Evolutionary conservation across 2,329 filamentous ascomycete genomes (phyloP), one percentile per base, ranked within the genome.

Genomic region (Colletotrichum sp.): DNA sequence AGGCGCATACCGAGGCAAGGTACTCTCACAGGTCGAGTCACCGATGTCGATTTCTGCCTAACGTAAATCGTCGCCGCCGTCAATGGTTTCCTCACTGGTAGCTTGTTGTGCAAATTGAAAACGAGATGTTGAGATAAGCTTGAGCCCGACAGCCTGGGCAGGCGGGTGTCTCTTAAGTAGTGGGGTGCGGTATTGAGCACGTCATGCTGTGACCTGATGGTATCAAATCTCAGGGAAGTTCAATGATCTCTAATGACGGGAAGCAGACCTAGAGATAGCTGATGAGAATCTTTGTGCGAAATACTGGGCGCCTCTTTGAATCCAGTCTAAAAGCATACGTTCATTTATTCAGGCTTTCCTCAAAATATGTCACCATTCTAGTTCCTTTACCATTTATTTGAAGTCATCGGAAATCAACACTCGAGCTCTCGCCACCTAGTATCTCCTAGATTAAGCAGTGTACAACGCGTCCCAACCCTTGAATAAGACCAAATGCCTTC

Each of bases 171-270:
- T 22, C 32, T 60, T 34, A 28, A 44, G 52, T 36, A 34, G 9
- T 19, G 22, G 9, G 19, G 12, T 5, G 27, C 25, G 22, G 4
- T 16, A 19, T 39, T 27, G n/a, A 60, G 66, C 66, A 68, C 66
- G 66, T 68, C 66, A 68, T 68, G 66, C 8, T 44, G 9, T 22
- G 32, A 25, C 6, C 15, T 22, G 66, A 60, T 68, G 52, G 48
- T 32, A 59, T 30, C 30, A 68, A 44, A 8, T n/a, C 3, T 52
- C 39, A 25, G 32, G 25, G 52, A 32, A 22, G 44, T 48, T n/a
- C n/a, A 12, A 11, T 6, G 6, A 39, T 34, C 39, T 44, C 19
- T 3, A n/a, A 44, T 6, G 39, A 11, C 39, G 19, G 9, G 6
- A 12, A 19, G 19, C n/a, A n/a, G 39, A 44, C 39, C 19, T n/a